Conservation (phyloP, 108 stramenopile species). For the Skeletonema marinoi region DNA sequence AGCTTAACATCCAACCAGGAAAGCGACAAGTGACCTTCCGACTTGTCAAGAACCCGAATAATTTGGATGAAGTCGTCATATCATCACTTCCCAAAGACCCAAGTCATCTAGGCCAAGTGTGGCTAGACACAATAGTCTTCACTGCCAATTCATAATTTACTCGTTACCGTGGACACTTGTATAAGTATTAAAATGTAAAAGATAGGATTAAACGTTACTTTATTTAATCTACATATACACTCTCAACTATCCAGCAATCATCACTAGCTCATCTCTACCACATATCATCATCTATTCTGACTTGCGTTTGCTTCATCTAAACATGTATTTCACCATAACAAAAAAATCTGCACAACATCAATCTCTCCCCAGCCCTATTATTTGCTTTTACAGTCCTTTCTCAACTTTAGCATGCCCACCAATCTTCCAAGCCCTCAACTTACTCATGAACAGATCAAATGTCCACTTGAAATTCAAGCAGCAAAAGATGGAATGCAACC, state of each 20-base stretch:
- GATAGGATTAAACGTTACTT: constrained; percentile 1
- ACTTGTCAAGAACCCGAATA: constrained; percentile 37
- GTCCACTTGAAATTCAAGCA: constrained; percentile 87
- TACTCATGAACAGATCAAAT: constrained; percentile 76
- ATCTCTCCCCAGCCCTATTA: neutral
- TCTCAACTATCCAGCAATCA: neutral
- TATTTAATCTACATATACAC: neutral
- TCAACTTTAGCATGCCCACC: constrained; percentile 38
- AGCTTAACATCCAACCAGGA: constrained; percentile 37
- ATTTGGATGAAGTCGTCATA: constrained; percentile 18
- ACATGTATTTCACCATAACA: neutral
- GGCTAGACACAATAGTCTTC: constrained; percentile 41
- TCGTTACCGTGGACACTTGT: neutral
- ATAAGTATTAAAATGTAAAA: neutral
- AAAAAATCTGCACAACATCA: too few relatives aligned
- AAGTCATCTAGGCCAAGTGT: constrained; percentile 30
- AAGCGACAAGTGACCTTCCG: constrained; percentile 44
- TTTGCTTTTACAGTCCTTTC: constrained; percentile 29
- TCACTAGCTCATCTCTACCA: neutral
- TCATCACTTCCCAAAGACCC: constrained; percentile 21
- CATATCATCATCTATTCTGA: neutral
- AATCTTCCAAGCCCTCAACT: constrained; percentile 45
- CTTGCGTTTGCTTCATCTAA: neutral
- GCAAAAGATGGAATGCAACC: constrained; percentile 71
- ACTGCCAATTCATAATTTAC: constrained; percentile 12